A percentile compares a stretch with the other conserved stretches of the same genome.
Evolutionary conservation across 2,329 filamentous ascomycete genomes (phyloP).

Genomic region (Pseudogymnoascus sp.): DNA sequence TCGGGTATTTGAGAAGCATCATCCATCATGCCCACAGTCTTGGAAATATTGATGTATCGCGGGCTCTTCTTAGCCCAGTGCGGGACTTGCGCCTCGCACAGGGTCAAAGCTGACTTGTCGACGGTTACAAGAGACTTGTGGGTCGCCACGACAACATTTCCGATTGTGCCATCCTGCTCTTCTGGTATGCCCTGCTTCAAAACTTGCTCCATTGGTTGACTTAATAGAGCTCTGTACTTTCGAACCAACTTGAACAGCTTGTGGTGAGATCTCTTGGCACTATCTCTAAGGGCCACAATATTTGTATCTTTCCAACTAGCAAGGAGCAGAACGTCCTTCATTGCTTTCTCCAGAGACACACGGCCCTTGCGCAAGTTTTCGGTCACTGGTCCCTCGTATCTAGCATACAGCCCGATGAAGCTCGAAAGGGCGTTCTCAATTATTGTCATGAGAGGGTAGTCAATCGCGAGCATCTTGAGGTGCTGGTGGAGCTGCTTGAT

Average conservation of each 20-base stretch:
- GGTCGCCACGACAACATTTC: slow-evolving; percentile 6
- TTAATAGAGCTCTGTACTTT: slow-evolving; percentile 76
- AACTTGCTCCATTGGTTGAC: slow-evolving; percentile 64
- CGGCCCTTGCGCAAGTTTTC: slow-evolving; percentile 63
- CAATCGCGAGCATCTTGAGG: slow-evolving; percentile 50
- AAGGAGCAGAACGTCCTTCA: slow-evolving; percentile 86
- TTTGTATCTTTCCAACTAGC: slow-evolving; percentile 99
- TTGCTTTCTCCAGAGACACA: slow-evolving; percentile 72
- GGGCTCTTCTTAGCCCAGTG: slow-evolving; percentile 43
- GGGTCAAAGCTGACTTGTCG: slow-evolving; percentile 22
- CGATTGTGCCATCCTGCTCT: slow-evolving; percentile 6
- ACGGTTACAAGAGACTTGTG: slow-evolving; percentile 17
- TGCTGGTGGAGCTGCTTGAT: slow-evolving; percentile 60
- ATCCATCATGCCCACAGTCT: slow-evolving; percentile 68
- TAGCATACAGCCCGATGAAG: slow-evolving; percentile 66
- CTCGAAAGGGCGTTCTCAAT: slow-evolving; percentile 63
- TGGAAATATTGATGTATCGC: slow-evolving; percentile 62
- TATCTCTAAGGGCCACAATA: slow-evolving; percentile 80
- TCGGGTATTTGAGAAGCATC: slow-evolving; percentile 49
- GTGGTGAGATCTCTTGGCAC: slow-evolving; percentile 79
- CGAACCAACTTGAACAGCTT: slow-evolving; percentile 87
- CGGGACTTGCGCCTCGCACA: slow-evolving; percentile 27
- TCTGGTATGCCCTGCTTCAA: slow-evolving; percentile 53
- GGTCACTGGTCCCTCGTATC: slow-evolving; percentile 59
- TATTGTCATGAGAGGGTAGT: slow-evolving; percentile 49